Evolutionary conservation across 1,284 basidiomycete genomes (phyloP), one percentile per base, ranked within the genome.

Genomic region (Melampsora larici-populina): DNA sequence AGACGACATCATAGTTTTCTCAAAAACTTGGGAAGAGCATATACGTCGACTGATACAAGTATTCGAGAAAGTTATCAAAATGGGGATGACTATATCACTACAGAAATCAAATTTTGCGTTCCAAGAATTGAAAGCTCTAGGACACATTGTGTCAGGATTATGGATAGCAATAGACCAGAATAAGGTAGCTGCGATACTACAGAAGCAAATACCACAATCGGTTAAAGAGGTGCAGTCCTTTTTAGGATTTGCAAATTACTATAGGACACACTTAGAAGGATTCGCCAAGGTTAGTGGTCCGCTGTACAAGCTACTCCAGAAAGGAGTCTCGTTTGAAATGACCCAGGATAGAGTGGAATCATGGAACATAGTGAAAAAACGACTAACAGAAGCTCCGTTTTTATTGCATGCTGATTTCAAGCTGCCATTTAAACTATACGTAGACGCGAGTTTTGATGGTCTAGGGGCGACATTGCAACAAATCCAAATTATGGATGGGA

Each of bases 121-220:
- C 24, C 24, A 66, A 31, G n/a, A 29, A 13, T 24, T 40, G 8
- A 17, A 66, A 24, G 64, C 15, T n/a, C 33, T 66, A 18, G 64
- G 64, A 8, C 64, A 66, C 17, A 29, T 40, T 33, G 64, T 66
- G 11, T 66, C 64, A 36, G n/a, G n/a, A n/a, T n/a, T n/a, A n/a
- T n/a, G n/a, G n/a, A n/a, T n/a, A n/a, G n/a, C n/a, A n/a, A n/a
- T 66, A 31, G 64, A 66, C 64, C 13, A 66, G 36, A 66, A 66
- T 24, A 66, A 40, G 36, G 64, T 40, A 8, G 15, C 24, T 9
- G n/a, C 24, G 13, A 24, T 66, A 8, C n/a, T n/a, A n/a, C n/a
- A n/a, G n/a, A n/a, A n/a, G n/a, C n/a, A n/a, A n/a, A n/a, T n/a
- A n/a, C n/a, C 64, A n/a, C 7, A 66, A n/a, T 31, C 26, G 26